Evolutionary conservation across 2,329 filamentous ascomycete genomes (phyloP).

Genomic region (Fusarium sp.): DNA sequence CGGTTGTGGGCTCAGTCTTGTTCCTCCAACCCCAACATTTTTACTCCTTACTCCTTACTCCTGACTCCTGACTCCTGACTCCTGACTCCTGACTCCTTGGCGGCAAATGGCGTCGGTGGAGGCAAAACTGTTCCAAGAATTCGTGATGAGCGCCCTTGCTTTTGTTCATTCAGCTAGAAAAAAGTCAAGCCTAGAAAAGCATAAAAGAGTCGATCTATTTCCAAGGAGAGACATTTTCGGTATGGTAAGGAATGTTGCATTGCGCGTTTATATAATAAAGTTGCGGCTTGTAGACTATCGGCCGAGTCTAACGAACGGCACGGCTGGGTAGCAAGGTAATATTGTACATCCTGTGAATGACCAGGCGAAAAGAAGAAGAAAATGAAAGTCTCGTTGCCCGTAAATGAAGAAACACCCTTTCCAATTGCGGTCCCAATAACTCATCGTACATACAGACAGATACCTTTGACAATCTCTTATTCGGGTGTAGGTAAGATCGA

Average conservation of each 20-base stretch:
- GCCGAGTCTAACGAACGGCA: slow-evolving; percentile 15
- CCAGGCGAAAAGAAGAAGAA: not conserved
- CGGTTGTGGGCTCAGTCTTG: not conserved
- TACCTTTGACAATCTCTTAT: not conserved
- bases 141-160: slow-evolving; percentile 6
- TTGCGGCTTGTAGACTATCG: slow-evolving; percentile 18
- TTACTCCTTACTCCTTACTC: too few species aligned
- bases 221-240: not conserved
- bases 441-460: slow-evolving; percentile 8
- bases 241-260: slow-evolving; percentile 28
- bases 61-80: not conserved
- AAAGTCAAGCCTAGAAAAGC: not conserved
- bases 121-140: not conserved
- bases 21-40: not conserved
- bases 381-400: slow-evolving; percentile 3
- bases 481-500: slow-evolving; percentile 1
- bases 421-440: not conserved
- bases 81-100: not conserved
- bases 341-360: not conserved
- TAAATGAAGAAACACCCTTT: not conserved
- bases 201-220: slow-evolving; percentile 5
- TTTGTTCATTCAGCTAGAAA: not conserved
- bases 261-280: slow-evolving; percentile 16
- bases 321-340: not conserved
- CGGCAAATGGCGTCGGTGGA: not conserved